Evolutionary conservation across 2,329 filamentous ascomycete species (phyloP).

Genomic region (Zymoseptoria brevis): DNA sequence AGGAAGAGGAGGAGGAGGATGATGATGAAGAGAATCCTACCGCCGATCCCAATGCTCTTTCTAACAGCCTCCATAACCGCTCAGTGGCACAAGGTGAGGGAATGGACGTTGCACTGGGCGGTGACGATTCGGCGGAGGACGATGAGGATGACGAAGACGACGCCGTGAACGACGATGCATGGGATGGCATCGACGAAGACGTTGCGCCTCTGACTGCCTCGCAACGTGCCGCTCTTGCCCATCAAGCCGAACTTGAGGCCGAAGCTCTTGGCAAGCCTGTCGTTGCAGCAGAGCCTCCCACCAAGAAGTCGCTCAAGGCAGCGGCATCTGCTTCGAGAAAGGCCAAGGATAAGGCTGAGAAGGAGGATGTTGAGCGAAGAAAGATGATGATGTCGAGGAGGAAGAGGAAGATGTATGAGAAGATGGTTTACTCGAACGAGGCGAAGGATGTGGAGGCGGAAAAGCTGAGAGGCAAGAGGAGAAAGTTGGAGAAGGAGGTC

Average conservation of each 20-base stretch:
- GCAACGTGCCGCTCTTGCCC: constrained; percentile 55
- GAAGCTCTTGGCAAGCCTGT: constrained; percentile 66
- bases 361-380: constrained; percentile 81
- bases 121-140: constrained; percentile 28
- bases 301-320: constrained; percentile 53
- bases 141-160: constrained; percentile 40
- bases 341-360: constrained; percentile 62
- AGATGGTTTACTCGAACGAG: constrained; percentile 93
- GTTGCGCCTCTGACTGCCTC: constrained; percentile 50
- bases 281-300: constrained; percentile 43
- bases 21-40: constrained; percentile 40
- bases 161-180: constrained; percentile 41
- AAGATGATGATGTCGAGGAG: constrained; percentile 99
- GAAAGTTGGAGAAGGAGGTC: constrained; percentile 61
- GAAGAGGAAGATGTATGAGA: constrained; percentile 95
- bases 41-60: constrained; percentile 29
- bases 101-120: constrained; percentile 41
- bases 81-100: constrained; percentile 28
- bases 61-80: constrained; percentile 20
- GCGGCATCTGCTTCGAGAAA: constrained; percentile 59
- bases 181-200: constrained; percentile 36
- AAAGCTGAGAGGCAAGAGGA: constrained; percentile 78
- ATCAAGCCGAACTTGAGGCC: constrained; percentile 87
- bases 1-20: constrained; percentile 39
- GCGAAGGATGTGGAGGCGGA: constrained; percentile 87